These are phyloP conservation scores for Wallacemonas sp. DNA, from an alignment of 208 protist genomes.

Conservation along the genomic window DNA sequence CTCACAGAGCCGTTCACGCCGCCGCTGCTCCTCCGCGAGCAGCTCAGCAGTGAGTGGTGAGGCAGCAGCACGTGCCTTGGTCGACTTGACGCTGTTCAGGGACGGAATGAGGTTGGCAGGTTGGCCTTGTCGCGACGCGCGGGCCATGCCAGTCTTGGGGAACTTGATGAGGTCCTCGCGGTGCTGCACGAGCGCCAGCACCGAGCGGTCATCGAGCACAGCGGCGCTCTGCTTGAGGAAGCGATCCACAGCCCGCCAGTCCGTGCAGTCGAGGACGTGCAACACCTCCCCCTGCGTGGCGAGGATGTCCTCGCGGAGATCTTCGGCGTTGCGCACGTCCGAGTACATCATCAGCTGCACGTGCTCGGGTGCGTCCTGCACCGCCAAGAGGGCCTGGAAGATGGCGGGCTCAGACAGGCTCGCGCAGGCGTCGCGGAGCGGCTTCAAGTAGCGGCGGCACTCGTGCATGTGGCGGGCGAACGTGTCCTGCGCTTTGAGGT, in stretches of 20 bases:
- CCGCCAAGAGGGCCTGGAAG: conserved; percentile 46
- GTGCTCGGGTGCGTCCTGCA: conserved; percentile 36
- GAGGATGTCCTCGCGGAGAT: conserved; percentile 48
- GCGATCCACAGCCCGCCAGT: conserved; percentile 43
- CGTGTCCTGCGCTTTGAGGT: conserved; percentile 38
- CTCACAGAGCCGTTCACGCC: conserved; percentile 20
- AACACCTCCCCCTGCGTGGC: conserved; percentile 36
- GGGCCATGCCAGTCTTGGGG: too few relatives aligned
- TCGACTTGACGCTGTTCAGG: not conserved
- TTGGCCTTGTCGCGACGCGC: not conserved
- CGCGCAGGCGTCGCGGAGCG: conserved; percentile 60
- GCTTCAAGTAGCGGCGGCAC: conserved; percentile 56
- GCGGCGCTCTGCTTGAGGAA: conserved; percentile 58
- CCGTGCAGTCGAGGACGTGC: conserved; percentile 35
- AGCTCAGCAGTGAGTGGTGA: not conserved
- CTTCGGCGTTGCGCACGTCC: conserved; percentile 65
- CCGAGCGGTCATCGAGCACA: conserved; percentile 51
- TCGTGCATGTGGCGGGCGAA: conserved; percentile 49
- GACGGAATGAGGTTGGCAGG: too few relatives aligned
- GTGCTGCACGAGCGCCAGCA: conserved; percentile 57
- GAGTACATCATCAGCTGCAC: conserved; percentile 72
- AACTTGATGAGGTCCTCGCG: conserved; percentile 41
- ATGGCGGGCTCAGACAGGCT: conserved; percentile 50
- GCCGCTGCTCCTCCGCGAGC: conserved; percentile 21
- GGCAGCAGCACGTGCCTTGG: not conserved